Percentiles rank a stretch among this genome's conserved stretches.
Conservation (phyloP, 495 filamentous ascomycete genomes). For the Aspergillus olivimuriae region DNA sequence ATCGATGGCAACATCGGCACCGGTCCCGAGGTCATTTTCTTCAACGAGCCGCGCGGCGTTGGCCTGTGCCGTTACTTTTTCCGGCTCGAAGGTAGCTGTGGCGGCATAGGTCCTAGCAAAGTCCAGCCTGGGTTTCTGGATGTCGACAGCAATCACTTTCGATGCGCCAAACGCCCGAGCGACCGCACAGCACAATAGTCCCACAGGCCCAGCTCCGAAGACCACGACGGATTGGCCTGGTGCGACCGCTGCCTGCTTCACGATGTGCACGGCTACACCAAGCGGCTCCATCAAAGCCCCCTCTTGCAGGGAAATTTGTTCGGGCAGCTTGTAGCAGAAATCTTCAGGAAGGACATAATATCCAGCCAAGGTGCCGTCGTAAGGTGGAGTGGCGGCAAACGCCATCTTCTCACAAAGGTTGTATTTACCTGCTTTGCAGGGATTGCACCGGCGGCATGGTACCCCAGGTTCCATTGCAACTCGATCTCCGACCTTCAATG, state of each 20-base stretch:
- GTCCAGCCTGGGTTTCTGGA: conserved; percentile 42
- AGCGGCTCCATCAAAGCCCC: conserved; percentile 50
- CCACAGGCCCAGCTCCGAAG: conserved; percentile 50
- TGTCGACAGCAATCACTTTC: conserved; percentile 50
- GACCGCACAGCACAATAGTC: conserved; percentile 48
- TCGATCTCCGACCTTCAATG: conserved; percentile 38
- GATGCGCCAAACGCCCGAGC: conserved; percentile 47
- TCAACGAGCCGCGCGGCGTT: conserved; percentile 37
- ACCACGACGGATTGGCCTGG: conserved; percentile 47
- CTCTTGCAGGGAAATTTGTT: conserved; percentile 39
- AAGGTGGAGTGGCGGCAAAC: conserved; percentile 49
- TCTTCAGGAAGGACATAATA: conserved; percentile 51
- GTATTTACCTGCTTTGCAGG: conserved; percentile 47
- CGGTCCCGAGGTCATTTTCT: conserved; percentile 39
- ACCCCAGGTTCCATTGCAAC: conserved; percentile 52
- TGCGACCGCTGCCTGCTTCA: conserved; percentile 36
- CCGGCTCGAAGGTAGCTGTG: conserved; percentile 36
- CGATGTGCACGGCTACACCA: conserved; percentile 50
- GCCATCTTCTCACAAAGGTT: conserved; percentile 48
- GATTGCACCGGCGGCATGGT: conserved; percentile 45
- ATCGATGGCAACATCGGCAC: conserved; percentile 52
- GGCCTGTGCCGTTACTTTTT: conserved; percentile 26
- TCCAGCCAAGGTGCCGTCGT: conserved; percentile 49
- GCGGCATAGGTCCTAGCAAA: conserved; percentile 47
- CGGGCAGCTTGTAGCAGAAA: conserved; percentile 49